Conservation (phyloP, 495 filamentous ascomycete species). For the Podospora didyma region DNA sequence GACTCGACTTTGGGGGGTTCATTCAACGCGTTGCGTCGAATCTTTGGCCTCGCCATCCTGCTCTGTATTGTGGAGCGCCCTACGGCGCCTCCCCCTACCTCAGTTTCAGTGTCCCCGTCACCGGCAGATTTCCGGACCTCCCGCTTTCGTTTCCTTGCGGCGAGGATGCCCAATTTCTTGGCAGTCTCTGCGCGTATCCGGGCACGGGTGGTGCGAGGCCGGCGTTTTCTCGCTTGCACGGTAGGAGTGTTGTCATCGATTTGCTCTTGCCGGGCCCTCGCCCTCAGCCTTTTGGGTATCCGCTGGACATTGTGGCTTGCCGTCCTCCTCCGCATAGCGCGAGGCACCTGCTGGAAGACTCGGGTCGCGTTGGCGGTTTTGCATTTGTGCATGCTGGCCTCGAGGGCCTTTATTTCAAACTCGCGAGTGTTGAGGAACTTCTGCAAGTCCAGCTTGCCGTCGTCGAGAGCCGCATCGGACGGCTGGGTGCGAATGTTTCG, state of each 20-base stretch:
- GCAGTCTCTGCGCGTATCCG: slow-evolving; percentile 80
- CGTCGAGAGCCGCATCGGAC: slow-evolving; percentile 63
- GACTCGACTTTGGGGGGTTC: slow-evolving; percentile 59
- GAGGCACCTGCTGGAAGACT: slow-evolving; percentile 86
- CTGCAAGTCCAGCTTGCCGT: slow-evolving; percentile 74
- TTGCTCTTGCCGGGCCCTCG: slow-evolving; percentile 76
- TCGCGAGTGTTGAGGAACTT: slow-evolving; percentile 79
- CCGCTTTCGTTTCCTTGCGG: slow-evolving; percentile 50
- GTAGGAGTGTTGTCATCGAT: slow-evolving; percentile 88
- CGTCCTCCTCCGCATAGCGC: slow-evolving; percentile 76
- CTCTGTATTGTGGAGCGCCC: slow-evolving; percentile 31
- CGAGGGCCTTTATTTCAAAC: slow-evolving; percentile 83
- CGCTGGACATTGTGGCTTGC: slow-evolving; percentile 93
- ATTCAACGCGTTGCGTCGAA: slow-evolving; percentile 66
- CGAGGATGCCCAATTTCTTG: slow-evolving; percentile 63
- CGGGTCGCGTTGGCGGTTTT: slow-evolving; percentile 63
- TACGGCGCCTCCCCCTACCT: neutral
- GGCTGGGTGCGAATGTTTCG: slow-evolving; percentile 71
- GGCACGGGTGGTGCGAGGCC: slow-evolving; percentile 60
- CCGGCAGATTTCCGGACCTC: slow-evolving; percentile 43
- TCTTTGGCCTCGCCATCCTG: slow-evolving; percentile 53
- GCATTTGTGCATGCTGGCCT: slow-evolving; percentile 69
- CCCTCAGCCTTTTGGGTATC: slow-evolving; percentile 74
- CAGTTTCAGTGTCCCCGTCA: neutral
- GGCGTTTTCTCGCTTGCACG: slow-evolving; percentile 65